Conservation (phyloP, 768 basidiomycete species). For the Cystobasidium tubakii region DNA sequence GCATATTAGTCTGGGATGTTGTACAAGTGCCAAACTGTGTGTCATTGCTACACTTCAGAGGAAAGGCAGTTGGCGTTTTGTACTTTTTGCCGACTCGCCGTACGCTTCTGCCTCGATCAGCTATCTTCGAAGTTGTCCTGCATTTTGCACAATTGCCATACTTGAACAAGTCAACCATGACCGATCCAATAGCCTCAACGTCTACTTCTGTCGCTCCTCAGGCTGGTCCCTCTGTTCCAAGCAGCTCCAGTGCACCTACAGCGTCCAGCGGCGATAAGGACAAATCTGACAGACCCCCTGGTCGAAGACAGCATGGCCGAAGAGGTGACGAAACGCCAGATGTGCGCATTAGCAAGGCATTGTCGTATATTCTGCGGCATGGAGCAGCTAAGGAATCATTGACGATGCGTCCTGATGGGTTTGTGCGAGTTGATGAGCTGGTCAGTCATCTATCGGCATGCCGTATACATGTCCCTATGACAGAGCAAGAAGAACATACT, state of each 20-base stretch:
- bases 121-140: too few species aligned
- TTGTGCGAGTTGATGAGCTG: slow-evolving; percentile 70
- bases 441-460: too few species aligned
- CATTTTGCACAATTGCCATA: too few species aligned
- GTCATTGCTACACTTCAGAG: too few species aligned
- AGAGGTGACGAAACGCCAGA: slow-evolving; percentile 18
- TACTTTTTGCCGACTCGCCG: too few species aligned
- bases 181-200: neutral
- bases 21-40: too few species aligned
- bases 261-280: neutral
- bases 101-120: too few species aligned
- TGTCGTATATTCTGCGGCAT: slow-evolving; percentile 88
- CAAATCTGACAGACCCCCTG: neutral
- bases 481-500: neutral
- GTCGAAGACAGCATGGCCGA: neutral
- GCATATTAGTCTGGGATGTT: too few species aligned
- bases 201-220: neutral
- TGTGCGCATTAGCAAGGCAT: slow-evolving; percentile 66
- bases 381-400: slow-evolving; percentile 72
- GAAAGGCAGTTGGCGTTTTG: too few species aligned
- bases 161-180: neutral
- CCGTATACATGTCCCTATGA: neutral
- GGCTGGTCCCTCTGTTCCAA: neutral
- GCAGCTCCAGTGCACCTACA: neutral
- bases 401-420: slow-evolving; percentile 74